These are phyloP conservation scores for Anacardium occidentale DNA, from an alignment of 345 rosid genomes.

Conservation along the genomic window DNA sequence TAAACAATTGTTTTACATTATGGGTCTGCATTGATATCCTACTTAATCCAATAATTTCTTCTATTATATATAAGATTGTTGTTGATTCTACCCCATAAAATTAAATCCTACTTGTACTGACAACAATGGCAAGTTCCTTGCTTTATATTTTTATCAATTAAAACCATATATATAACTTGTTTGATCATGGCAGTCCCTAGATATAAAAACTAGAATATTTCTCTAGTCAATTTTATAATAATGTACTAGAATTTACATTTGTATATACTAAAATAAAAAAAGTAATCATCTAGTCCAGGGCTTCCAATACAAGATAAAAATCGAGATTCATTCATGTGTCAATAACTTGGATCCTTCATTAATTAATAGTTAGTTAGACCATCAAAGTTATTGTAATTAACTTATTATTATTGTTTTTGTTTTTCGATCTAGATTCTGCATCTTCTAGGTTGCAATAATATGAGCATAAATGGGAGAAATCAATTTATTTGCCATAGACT, in stretches of 20 bases:
- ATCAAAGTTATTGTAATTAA: background rate
- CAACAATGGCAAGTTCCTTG: background rate
- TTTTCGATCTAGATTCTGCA: background rate
- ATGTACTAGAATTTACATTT: background rate
- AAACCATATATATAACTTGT: background rate
- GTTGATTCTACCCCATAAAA: no score
- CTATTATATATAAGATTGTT: no score
- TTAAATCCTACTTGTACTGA: conserved; percentile 13
- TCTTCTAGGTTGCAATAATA: no score
- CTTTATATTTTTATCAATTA: background rate
- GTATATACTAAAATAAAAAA: background rate
- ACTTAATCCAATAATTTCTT: conserved; percentile 43
- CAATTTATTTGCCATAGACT: no score
- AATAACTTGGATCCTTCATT: background rate
- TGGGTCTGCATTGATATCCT: conserved; percentile 24
- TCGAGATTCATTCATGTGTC: background rate
- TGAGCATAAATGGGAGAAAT: no score
- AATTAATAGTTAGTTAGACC: background rate
- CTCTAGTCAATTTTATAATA: background rate
- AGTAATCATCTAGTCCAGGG: background rate
- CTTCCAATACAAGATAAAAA: background rate
- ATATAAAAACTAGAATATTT: background rate
- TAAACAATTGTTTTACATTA: conserved; percentile 19
- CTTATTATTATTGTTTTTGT: background rate
- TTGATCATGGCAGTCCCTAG: conserved; percentile 13